These are phyloP conservation scores for Taiozyma sp. DNA, from an alignment of 1,139 yeast genomes.

Conservation along the genomic window DNA sequence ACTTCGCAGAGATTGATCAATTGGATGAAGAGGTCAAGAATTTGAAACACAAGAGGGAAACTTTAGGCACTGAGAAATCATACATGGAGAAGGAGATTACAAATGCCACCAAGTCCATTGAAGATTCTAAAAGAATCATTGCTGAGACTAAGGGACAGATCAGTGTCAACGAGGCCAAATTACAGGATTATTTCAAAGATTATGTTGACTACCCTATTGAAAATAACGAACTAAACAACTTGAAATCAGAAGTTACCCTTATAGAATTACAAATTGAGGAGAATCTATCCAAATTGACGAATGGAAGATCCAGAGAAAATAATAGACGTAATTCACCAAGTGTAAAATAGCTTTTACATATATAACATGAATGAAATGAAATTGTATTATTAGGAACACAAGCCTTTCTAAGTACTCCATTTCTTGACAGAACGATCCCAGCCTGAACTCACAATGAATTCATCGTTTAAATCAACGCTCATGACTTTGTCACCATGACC, in stretches of 20 bases:
- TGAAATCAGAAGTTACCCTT: conserved; percentile 21
- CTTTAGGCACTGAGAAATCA: conserved; percentile 47
- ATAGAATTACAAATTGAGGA: conserved; percentile 27
- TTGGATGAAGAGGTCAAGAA: conserved; percentile 35
- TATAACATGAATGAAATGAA: not conserved
- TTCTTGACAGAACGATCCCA: conserved; percentile 79
- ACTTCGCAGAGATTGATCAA: conserved; percentile 6
- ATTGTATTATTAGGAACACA: not conserved
- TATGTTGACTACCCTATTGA: conserved; percentile 28
- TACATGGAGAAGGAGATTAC: conserved; percentile 65
- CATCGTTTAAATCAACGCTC: conserved; percentile 55
- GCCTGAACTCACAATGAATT: conserved; percentile 58
- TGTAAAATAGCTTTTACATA: conserved; percentile 4
- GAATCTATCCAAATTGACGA: conserved; percentile 28
- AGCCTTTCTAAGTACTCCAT: conserved; percentile 35
- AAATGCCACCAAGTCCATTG: conserved; percentile 52
- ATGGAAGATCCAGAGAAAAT: conserved; percentile 24
- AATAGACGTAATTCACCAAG: conserved; percentile 19
- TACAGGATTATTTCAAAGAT: conserved; percentile 28
- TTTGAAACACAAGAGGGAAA: conserved; percentile 34
- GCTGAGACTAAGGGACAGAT: conserved; percentile 23
- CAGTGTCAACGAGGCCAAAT: conserved; percentile 23
- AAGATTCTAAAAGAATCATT: conserved; percentile 45
- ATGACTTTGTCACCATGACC: conserved; percentile 73
- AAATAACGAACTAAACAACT: conserved; percentile 26